These are phyloP conservation scores for Daldinia vernicosa DNA, from an alignment of 495 filamentous ascomycete genomes.

Conservation along the genomic window DNA sequence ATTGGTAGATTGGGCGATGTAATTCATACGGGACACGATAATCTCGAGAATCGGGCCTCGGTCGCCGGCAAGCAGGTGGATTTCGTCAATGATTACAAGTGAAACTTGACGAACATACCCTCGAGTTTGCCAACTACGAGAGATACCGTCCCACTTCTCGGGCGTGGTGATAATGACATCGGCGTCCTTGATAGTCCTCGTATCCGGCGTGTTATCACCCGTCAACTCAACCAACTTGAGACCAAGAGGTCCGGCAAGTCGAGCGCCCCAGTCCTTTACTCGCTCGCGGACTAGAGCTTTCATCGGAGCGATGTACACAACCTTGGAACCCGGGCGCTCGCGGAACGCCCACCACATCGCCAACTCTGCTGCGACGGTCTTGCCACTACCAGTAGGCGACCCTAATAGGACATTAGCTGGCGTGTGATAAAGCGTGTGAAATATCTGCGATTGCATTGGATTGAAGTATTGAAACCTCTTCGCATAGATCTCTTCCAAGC, in stretches of 20 bases:
- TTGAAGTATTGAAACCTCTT: constrained; percentile 96
- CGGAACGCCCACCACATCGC: constrained; percentile 99
- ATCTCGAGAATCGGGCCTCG: constrained; percentile 98
- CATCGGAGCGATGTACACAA: constrained; percentile 99
- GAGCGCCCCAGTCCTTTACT: constrained; percentile 91
- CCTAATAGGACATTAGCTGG: constrained; percentile 90
- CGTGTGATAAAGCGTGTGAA: constrained; percentile 94
- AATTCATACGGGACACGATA: constrained; percentile 99
- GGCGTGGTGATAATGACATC: constrained; percentile 99
- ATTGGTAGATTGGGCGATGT: constrained; percentile 93
- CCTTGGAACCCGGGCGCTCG: constrained; percentile 93
- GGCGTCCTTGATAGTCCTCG: constrained; percentile 89
- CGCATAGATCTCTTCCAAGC: constrained; percentile 86
- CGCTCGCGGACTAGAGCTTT: constrained; percentile 97
- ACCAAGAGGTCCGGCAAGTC: constrained; percentile 85
- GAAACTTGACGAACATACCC: constrained; percentile 95
- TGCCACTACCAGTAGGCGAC: constrained; percentile 97
- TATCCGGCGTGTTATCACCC: constrained; percentile 98
- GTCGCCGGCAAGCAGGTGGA: constrained; percentile 94
- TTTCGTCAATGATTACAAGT: constrained; percentile 98
- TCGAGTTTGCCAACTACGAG: constrained; percentile 96
- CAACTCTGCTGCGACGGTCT: constrained; percentile 93
- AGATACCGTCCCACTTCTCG: constrained; percentile 99
- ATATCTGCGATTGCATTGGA: constrained; percentile 98
- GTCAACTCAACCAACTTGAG: constrained; percentile 95